Percentiles rank a stretch among this genome's conserved stretches.
phyloP scores from a whole-genome alignment of 1,284 basidiomycete genomes.

The Agroathelia rolfsii region DNA sequence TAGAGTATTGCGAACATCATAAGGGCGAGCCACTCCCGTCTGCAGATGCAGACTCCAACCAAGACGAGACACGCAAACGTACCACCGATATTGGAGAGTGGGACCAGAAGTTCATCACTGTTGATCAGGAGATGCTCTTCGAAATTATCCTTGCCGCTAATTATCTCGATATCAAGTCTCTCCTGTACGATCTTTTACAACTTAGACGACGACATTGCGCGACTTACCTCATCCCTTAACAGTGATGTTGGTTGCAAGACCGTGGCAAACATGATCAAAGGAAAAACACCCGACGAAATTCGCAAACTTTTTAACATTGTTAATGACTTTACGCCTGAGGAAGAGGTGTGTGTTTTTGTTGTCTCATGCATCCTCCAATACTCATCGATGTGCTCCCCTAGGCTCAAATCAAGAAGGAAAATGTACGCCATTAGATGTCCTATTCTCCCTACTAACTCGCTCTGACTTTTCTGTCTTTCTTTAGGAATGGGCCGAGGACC shows the following conservation, averaged over 20 bases:
- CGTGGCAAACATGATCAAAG: constrained; percentile 99
- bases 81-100: constrained; percentile 98
- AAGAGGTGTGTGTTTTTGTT: constrained; percentile 58
- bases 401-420: constrained; percentile 99
- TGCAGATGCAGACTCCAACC: constrained; percentile 67
- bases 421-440: constrained; percentile 46
- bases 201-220: constrained; percentile 3
- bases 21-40: constrained; percentile 92
- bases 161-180: constrained; percentile 98
- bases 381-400: constrained; percentile 19
- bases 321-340: constrained; percentile 98
- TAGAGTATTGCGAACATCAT: constrained; percentile 99
- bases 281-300: constrained; percentile 94
- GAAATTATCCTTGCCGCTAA: constrained; percentile 99
- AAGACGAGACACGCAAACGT: constrained; percentile 94
- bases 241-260: constrained; percentile 99
- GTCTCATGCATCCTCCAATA: constrained; percentile 7
- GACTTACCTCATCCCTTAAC: constrained; percentile 8
- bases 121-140: constrained; percentile 96
- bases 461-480: constrained; percentile 13
- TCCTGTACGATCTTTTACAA: constrained; percentile 57
- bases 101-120: constrained; percentile 97
- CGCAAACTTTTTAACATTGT: constrained; percentile 96
- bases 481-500: constrained; percentile 86
- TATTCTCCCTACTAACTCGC: constrained; percentile 9